Percentiles rank a stretch among this genome's conserved stretches.
phyloP scores from a whole-genome alignment of 176 grass and related monocot genomes.

The Triticum urartu region DNA sequence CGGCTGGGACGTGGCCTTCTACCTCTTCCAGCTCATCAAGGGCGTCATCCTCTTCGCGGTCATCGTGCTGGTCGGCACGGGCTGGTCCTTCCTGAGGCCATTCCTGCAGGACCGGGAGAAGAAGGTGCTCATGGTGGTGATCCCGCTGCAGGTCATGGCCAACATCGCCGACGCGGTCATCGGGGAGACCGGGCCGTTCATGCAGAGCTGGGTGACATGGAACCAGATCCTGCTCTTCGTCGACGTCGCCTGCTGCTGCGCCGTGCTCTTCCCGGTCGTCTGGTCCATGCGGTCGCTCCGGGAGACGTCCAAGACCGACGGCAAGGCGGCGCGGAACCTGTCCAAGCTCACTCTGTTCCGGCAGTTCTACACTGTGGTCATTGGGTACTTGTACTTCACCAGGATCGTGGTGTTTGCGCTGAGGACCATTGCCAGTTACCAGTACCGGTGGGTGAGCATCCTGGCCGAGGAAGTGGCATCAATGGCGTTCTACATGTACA shows the following conservation, averaged over 20 bases:
- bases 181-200: constrained; percentile 83
- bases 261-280: constrained; percentile 78
- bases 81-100: constrained; percentile 92
- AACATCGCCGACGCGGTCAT: constrained; percentile 72
- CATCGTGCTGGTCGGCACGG: constrained; percentile 81
- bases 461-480: constrained; percentile 63
- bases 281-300: constrained; percentile 81
- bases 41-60: constrained; percentile 81
- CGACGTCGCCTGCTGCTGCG: constrained; percentile 75
- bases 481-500: constrained; percentile 76
- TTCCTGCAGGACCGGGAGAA: constrained; percentile 92
- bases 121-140: constrained; percentile 94
- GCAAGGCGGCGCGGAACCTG: constrained; percentile 70
- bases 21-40: constrained; percentile 85
- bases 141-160: constrained; percentile 80
- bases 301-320: constrained; percentile 86
- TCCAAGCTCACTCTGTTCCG: constrained; percentile 83
- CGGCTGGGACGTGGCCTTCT: constrained; percentile 86
- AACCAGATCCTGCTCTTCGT: constrained; percentile 75
- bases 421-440: constrained; percentile 64
- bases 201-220: constrained; percentile 74
- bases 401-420: constrained; percentile 77
- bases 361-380: constrained; percentile 83
- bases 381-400: constrained; percentile 87
- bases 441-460: constrained; percentile 71